Conservation (phyloP, 2,329 filamentous ascomycete genomes). For the Fusarium gaditjirri region DNA sequence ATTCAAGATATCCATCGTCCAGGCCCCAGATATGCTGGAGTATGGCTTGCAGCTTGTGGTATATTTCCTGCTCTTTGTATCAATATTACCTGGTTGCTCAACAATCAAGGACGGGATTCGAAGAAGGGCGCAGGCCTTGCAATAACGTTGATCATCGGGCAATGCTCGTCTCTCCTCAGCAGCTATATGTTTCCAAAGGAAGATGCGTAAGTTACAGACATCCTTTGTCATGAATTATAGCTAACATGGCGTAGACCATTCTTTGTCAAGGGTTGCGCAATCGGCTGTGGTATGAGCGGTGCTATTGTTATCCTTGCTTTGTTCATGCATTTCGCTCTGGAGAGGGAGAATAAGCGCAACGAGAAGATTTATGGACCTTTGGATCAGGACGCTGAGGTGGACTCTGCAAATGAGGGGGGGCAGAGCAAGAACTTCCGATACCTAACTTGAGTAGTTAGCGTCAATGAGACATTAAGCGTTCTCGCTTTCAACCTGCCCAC, state of each 20-base stretch:
- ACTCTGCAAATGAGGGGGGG: background rate
- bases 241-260: slow-evolving; percentile 13
- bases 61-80: slow-evolving; percentile 12
- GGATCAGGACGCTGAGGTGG: background rate
- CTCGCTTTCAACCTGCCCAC: background rate
- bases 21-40: slow-evolving; percentile 4
- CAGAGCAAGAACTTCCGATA: slow-evolving; percentile 16
- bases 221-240: rapidly evolving
- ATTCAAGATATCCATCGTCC: slow-evolving; percentile 1
- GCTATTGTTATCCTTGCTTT: slow-evolving; percentile 6
- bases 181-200: slow-evolving; percentile 25
- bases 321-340: slow-evolving; percentile 7
- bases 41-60: slow-evolving; percentile 24
- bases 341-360: slow-evolving; percentile 7
- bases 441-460: background rate
- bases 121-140: slow-evolving; percentile 26
- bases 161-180: slow-evolving; percentile 33
- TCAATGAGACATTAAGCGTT: rapidly evolving
- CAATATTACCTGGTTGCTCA: slow-evolving; percentile 29
- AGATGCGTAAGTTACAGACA: slow-evolving; percentile 7
- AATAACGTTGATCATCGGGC: background rate
- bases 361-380: background rate
- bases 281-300: slow-evolving; percentile 20
- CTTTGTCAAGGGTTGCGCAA: slow-evolving; percentile 22
- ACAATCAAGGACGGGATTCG: slow-evolving; percentile 29